Conservation (phyloP, 2,329 filamentous ascomycete genomes). For the Botrytis hyacinthi region DNA sequence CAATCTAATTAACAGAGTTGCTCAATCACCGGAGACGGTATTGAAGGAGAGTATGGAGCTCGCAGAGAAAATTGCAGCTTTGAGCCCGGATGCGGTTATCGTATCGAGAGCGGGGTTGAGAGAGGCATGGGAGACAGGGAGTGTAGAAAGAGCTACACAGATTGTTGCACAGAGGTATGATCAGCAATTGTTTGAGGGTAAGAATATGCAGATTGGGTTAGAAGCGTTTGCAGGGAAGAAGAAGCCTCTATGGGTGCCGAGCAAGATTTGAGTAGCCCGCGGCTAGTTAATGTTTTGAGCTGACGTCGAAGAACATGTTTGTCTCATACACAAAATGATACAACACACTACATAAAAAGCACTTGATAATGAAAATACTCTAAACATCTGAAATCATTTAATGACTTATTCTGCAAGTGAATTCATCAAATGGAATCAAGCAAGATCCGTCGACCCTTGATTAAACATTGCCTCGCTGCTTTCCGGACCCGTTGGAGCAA, state of each 20-base stretch:
- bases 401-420: background rate
- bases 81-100: constrained; percentile 72
- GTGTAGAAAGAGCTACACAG: constrained; percentile 57
- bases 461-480: background rate
- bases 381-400: background rate
- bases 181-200: constrained; percentile 55
- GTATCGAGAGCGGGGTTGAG: constrained; percentile 68
- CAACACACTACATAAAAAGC: background rate
- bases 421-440: background rate
- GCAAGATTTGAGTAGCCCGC: constrained; percentile 49
- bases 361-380: background rate
- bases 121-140: constrained; percentile 65
- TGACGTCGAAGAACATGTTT: background rate
- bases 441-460: background rate
- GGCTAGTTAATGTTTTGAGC: background rate
- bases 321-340: background rate
- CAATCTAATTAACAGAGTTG: constrained; percentile 67
- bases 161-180: constrained; percentile 57
- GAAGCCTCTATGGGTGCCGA: constrained; percentile 63
- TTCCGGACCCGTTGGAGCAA: background rate
- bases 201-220: constrained; percentile 73
- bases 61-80: constrained; percentile 59
- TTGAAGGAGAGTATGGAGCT: constrained; percentile 58
- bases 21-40: constrained; percentile 45
- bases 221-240: constrained; percentile 74